Conservation (phyloP, 2,329 filamentous ascomycete species). For the Penicillium sp. region DNA sequence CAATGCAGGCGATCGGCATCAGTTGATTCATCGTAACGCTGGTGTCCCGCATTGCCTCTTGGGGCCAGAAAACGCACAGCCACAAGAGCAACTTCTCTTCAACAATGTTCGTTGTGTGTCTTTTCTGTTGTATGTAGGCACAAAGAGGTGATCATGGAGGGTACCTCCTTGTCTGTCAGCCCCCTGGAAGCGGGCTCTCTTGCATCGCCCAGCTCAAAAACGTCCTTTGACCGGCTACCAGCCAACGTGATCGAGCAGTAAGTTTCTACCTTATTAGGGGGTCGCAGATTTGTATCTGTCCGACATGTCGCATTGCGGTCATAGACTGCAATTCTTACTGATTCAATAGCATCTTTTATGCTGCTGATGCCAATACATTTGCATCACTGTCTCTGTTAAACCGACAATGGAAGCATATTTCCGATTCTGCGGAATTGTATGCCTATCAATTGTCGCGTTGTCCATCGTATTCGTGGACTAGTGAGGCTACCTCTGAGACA, state of each 20-base stretch:
- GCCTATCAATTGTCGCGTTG: slow-evolving; percentile 47
- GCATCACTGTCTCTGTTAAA: slow-evolving; percentile 49
- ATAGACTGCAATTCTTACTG: slow-evolving; percentile 21
- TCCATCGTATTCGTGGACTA: slow-evolving; percentile 42
- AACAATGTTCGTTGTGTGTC: slow-evolving; percentile 5
- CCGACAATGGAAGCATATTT: slow-evolving; percentile 44
- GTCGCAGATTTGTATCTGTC: neutral
- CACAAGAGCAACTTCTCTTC: slow-evolving; percentile 11
- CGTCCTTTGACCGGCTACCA: slow-evolving; percentile 23
- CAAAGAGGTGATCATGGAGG: slow-evolving; percentile 25
- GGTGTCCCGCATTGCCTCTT: slow-evolving; percentile 10
- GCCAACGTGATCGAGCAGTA: slow-evolving; percentile 24
- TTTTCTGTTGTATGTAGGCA: slow-evolving; percentile 19
- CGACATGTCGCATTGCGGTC: neutral
- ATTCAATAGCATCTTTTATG: slow-evolving; percentile 46
- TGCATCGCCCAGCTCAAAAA: neutral
- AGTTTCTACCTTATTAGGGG: neutral
- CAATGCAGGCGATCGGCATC: slow-evolving; percentile 7
- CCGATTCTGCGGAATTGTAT: slow-evolving; percentile 47
- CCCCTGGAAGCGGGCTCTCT: neutral
- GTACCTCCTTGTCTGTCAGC: slow-evolving; percentile 13
- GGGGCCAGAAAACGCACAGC: slow-evolving; percentile 16
- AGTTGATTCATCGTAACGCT: slow-evolving; percentile 3
- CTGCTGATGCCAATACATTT: slow-evolving; percentile 48
- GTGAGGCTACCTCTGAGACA: slow-evolving; percentile 41